Percentiles rank a stretch among this genome's conserved stretches.
phyloP scores from a whole-genome alignment of 163 green algal species.

The Scenedesmus sp. region DNA sequence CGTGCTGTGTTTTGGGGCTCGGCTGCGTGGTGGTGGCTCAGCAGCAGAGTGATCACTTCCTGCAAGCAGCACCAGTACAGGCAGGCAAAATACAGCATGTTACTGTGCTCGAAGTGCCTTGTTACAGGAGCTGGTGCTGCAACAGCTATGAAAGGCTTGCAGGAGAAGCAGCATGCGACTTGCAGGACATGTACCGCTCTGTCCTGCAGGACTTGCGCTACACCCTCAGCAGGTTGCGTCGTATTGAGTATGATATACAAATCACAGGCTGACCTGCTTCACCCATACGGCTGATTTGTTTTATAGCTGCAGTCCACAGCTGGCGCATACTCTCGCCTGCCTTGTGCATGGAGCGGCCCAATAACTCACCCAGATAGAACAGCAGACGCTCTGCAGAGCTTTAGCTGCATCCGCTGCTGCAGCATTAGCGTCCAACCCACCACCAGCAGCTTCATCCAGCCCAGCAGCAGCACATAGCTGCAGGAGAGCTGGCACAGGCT shows the following conservation, averaged over 20 bases:
- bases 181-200: too few relatives aligned
- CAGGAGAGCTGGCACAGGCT: neutral
- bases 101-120: neutral
- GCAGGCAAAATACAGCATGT: neutral
- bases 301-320: too few relatives aligned
- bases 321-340: too few relatives aligned
- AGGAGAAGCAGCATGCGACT: too few relatives aligned
- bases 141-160: neutral
- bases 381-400: neutral
- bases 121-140: neutral
- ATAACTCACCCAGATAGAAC: neutral
- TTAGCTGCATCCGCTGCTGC: neutral
- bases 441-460: neutral
- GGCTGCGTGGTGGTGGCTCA: slow-evolving; percentile 27
- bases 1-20: slow-evolving; percentile 21
- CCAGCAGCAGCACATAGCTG: neutral
- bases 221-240: too few relatives aligned
- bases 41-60: slow-evolving; percentile 14
- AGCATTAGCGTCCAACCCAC: neutral
- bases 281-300: too few relatives aligned
- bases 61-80: neutral
- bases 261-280: too few relatives aligned
- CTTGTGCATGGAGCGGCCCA: too few relatives aligned
- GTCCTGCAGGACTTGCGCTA: too few relatives aligned
- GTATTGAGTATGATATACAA: too few relatives aligned